phyloP scores from a whole-genome alignment of 306 rosid species.

The Fragaria vesca region DNA sequence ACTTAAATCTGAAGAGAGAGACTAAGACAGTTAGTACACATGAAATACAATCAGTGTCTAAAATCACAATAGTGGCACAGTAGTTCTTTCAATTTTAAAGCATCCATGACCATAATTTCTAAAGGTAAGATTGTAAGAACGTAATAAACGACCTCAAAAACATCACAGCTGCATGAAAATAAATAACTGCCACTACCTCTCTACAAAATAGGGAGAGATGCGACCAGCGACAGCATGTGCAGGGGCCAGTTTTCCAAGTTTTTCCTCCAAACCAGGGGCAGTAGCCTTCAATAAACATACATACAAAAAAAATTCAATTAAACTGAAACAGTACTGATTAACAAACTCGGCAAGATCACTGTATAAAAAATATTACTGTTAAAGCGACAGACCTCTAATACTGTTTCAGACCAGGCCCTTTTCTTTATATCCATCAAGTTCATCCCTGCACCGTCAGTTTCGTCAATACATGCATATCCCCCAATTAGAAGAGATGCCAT shows the following conservation, averaged over 20 bases:
- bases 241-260: constrained; percentile 82
- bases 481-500: constrained; percentile 84
- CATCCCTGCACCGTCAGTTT: constrained; percentile 93
- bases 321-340: constrained; percentile 16
- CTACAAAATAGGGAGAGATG: constrained; percentile 73
- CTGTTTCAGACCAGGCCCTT: constrained; percentile 65
- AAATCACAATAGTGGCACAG: neutral
- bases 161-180: neutral
- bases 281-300: constrained; percentile 56
- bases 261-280: constrained; percentile 77
- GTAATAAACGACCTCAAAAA: neutral
- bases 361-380: neutral
- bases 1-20: constrained; percentile 50
- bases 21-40: neutral
- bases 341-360: neutral
- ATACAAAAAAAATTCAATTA: neutral
- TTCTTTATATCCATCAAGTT: constrained; percentile 83
- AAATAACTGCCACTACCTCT: constrained; percentile 46
- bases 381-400: constrained; percentile 61
- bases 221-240: constrained; percentile 80
- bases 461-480: constrained; percentile 75
- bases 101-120: neutral
- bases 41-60: neutral
- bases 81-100: neutral
- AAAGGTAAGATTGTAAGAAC: neutral